A percentile compares a stretch with the other conserved stretches of the same genome.
Evolutionary conservation across 257 asterid species (phyloP).

Genomic region (Pogostemon cablin): DNA sequence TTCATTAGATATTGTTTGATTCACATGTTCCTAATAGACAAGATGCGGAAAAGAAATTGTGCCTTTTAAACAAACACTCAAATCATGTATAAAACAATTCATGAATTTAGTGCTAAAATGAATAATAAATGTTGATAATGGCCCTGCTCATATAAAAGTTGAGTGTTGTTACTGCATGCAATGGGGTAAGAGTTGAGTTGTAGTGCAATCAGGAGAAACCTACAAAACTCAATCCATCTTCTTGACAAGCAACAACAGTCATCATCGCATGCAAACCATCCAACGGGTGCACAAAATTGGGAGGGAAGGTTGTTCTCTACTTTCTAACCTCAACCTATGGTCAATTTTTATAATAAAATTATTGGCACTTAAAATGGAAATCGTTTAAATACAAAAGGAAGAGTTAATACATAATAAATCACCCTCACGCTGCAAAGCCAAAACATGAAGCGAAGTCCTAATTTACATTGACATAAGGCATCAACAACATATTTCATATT

Average conservation of each 20-base stretch:
- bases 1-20: no score
- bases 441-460: slow-evolving; percentile 87
- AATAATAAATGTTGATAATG: no score
- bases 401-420: slow-evolving; percentile 56
- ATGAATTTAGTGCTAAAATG: no score
- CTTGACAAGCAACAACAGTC: slow-evolving; percentile 96
- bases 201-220: slow-evolving; percentile 45
- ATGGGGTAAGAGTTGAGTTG: not conserved
- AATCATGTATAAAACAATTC: no score
- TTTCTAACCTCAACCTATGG: slow-evolving; percentile 78
- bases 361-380: slow-evolving; percentile 24
- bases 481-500: slow-evolving; percentile 11
- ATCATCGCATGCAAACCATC: slow-evolving; percentile 99
- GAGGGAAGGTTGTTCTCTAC: slow-evolving; percentile 97
- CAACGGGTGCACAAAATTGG: slow-evolving; percentile 91
- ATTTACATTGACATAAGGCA: slow-evolving; percentile 56
- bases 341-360: slow-evolving; percentile 25
- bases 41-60: no score
- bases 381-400: slow-evolving; percentile 28
- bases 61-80: no score
- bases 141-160: no score
- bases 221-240: slow-evolving; percentile 85
- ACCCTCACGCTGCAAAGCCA: slow-evolving; percentile 85
- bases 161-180: no score
- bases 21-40: no score